Conservation (phyloP, 2,329 filamentous ascomycete genomes). For the Fusarium verrucosum region DNA sequence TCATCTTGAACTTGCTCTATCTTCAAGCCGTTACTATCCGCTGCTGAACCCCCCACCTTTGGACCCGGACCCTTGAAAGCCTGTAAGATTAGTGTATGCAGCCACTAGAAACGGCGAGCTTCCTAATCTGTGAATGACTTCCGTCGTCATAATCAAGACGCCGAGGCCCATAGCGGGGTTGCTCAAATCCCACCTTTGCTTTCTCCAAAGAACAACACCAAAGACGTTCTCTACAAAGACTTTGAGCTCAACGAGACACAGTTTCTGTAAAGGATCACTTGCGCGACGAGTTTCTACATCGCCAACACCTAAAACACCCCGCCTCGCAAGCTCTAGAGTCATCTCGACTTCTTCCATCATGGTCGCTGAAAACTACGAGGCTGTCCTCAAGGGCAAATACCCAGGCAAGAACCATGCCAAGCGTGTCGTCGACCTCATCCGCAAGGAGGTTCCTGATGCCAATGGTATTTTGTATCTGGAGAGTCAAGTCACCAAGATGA, state of each 20-base stretch:
- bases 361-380: constrained; percentile 57
- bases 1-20: neutral
- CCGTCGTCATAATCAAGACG: constrained; percentile 30
- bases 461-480: constrained; percentile 86
- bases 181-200: constrained; percentile 15
- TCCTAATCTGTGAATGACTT: constrained; percentile 35
- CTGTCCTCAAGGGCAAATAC: constrained; percentile 70
- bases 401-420: constrained; percentile 89
- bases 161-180: constrained; percentile 35
- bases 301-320: neutral
- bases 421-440: constrained; percentile 83
- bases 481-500: constrained; percentile 79
- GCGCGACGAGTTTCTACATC: neutral
- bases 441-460: constrained; percentile 69
- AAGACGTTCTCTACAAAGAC: neutral
- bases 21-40: constrained; percentile 40
- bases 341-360: constrained; percentile 37
- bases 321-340: constrained; percentile 8
- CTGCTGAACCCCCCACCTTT: neutral
- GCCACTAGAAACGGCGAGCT: constrained; percentile 31
- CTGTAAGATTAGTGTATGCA: constrained; percentile 30
- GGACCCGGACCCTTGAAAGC: constrained; percentile 18
- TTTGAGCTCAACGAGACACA: neutral
- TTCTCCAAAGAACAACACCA: neutral
- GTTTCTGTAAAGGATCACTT: neutral